A percentile compares a stretch with the other conserved stretches of the same genome.
Conservation (phyloP, 495 filamentous ascomycete genomes). For the Aspergillus campestris region DNA sequence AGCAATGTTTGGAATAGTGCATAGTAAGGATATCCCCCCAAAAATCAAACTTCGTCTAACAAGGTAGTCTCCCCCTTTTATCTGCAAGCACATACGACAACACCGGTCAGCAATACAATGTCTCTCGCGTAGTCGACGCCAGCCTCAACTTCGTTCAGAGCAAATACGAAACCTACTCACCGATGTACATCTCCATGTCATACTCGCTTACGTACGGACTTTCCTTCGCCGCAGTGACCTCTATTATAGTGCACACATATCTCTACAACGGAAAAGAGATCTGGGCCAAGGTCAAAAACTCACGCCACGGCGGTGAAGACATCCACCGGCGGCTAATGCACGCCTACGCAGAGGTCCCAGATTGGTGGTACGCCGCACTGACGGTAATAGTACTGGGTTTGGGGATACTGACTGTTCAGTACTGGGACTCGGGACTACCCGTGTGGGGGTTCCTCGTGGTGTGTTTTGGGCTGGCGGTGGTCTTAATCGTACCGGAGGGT, state of each 20-base stretch:
- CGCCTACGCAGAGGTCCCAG: slow-evolving; percentile 21
- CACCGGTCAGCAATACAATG: slow-evolving; percentile 47
- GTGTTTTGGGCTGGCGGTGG: slow-evolving; percentile 46
- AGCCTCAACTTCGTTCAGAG: slow-evolving; percentile 43
- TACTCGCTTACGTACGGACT: slow-evolving; percentile 55
- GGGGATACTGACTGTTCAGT: slow-evolving; percentile 30
- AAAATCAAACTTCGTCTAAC: slow-evolving; percentile 7
- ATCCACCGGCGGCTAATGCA: slow-evolving; percentile 22
- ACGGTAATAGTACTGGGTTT: slow-evolving; percentile 61
- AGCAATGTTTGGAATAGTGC: slow-evolving; percentile 38
- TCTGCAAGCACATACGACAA: slow-evolving; percentile 57
- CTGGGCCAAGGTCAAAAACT: slow-evolving; percentile 46
- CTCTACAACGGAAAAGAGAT: slow-evolving; percentile 51
- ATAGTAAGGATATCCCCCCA: slow-evolving; percentile 42
- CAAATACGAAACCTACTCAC: slow-evolving; percentile 53
- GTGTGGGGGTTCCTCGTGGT: slow-evolving; percentile 76
- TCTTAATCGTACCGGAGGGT: slow-evolving; percentile 74
- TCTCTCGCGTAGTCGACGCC: slow-evolving; percentile 41
- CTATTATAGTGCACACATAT: slow-evolving; percentile 50
- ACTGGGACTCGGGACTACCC: slow-evolving; percentile 60
- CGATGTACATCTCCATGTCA: slow-evolving; percentile 54
- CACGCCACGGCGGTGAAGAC: slow-evolving; percentile 44
- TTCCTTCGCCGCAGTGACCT: slow-evolving; percentile 53
- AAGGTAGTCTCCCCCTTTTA: slow-evolving; percentile 42
- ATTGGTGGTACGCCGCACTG: slow-evolving; percentile 54